Evolutionary conservation across 2,329 filamentous ascomycete genomes (phyloP).

Genomic region (Lecanicillium sp.): DNA sequence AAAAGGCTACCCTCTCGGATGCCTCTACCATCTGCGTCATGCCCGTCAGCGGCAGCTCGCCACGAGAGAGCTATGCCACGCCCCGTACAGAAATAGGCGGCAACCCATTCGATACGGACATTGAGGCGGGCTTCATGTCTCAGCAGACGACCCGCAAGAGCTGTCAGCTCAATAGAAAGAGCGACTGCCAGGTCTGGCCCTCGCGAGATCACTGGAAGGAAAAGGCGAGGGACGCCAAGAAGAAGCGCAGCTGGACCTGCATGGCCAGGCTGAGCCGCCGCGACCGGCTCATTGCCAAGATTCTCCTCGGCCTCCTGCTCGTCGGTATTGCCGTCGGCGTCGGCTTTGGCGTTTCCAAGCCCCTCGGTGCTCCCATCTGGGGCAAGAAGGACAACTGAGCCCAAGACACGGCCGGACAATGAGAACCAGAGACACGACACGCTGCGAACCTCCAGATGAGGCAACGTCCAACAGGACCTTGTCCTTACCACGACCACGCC

Average conservation of each 20-base stretch:
- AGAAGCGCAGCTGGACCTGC: constrained; percentile 42
- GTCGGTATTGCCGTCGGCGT: constrained; percentile 47
- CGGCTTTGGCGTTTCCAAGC: constrained; percentile 54
- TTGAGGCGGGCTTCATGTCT: constrained; percentile 43
- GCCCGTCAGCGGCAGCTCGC: constrained; percentile 14
- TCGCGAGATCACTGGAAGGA: constrained; percentile 52
- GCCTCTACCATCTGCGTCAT: constrained; percentile 15
- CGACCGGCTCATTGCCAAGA: constrained; percentile 45
- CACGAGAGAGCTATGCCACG: constrained; percentile 31
- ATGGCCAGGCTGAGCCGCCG: constrained; percentile 46
- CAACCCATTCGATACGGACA: constrained; percentile 51
- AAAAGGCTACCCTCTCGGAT: constrained; percentile 21
- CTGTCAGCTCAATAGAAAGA: constrained; percentile 22
- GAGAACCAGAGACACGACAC: too few species aligned
- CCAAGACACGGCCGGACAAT: too few species aligned
- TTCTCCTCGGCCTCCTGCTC: constrained; percentile 44
- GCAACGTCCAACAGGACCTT: too few species aligned
- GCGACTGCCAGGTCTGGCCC: constrained; percentile 52
- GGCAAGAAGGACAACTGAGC: constrained; percentile 22
- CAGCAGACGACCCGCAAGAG: constrained; percentile 21
- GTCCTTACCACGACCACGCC: too few species aligned
- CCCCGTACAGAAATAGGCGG: constrained; percentile 32
- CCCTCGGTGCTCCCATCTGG: constrained; percentile 53
- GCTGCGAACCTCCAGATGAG: too few species aligned
- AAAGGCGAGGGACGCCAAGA: constrained; percentile 50